Evolutionary conservation across 768 basidiomycete genomes (phyloP).

Genomic region (Kwoniella dendrophila): DNA sequence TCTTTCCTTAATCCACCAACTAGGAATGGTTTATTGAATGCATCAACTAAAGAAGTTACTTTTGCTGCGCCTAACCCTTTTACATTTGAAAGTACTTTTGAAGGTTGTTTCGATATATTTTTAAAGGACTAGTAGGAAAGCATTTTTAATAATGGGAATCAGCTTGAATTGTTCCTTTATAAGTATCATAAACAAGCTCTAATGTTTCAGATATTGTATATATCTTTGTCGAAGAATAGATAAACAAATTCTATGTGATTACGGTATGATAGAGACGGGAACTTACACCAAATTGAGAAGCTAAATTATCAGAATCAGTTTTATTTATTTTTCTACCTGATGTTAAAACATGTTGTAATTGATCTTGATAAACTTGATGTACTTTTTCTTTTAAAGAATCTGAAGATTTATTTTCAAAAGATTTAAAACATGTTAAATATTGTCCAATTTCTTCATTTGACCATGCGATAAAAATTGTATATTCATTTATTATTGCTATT

Average conservation of each 20-base stretch:
- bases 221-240: not conserved
- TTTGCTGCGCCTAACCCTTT: constrained; percentile 95
- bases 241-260: not conserved
- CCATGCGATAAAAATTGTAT: constrained; percentile 91
- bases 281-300: constrained; percentile 86
- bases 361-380: constrained; percentile 82
- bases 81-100: constrained; percentile 74
- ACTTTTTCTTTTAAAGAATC: constrained; percentile 88
- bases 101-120: constrained; percentile 71
- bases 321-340: constrained; percentile 93
- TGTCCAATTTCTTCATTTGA: constrained; percentile 90
- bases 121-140: constrained; percentile 83
- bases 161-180: too few species aligned
- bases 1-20: constrained; percentile 41
- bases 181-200: too few species aligned
- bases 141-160: too few species aligned
- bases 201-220: too few species aligned
- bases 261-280: not conserved
- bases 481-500: constrained; percentile 85
- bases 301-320: constrained; percentile 91
- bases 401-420: constrained; percentile 89
- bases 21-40: constrained; percentile 81
- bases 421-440: constrained; percentile 87
- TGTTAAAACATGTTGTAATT: constrained; percentile 79
- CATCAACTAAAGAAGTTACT: constrained; percentile 84